Evolutionary conservation across 805 yeast species (phyloP).

Genomic region (Phaffomyces opuntiae): DNA sequence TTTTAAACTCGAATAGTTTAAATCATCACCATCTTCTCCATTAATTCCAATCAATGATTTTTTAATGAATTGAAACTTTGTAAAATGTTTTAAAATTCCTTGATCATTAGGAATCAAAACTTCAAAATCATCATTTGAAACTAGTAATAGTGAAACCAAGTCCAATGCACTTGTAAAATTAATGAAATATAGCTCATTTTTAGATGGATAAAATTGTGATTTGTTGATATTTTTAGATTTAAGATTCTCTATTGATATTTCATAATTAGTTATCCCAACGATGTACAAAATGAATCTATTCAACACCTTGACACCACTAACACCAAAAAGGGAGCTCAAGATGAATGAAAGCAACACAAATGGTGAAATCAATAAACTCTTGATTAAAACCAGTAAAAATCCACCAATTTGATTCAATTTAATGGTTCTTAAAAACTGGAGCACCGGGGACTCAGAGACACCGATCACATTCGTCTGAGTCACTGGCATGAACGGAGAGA

Average conservation of each 20-base stretch:
- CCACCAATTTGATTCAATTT: constrained; percentile 6
- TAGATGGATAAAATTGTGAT: constrained; percentile 27
- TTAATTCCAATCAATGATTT: constrained; percentile 4
- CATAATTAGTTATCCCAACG: constrained; percentile 11
- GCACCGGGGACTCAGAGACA: constrained; percentile 5
- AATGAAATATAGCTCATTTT: constrained; percentile 36
- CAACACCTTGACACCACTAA: not conserved
- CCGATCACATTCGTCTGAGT: constrained; percentile 22
- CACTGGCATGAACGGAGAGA: constrained; percentile 75
- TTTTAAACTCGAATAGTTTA: constrained; percentile 17
- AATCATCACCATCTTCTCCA: constrained; percentile 5
- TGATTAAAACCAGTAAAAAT: constrained; percentile 21
- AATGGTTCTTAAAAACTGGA: not conserved
- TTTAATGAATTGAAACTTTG: constrained; percentile 25
- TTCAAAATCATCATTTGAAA: constrained; percentile 22
- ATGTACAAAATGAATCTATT: constrained; percentile 14
- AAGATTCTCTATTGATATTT: constrained; percentile 16
- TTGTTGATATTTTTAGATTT: constrained; percentile 12
- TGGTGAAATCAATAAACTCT: constrained; percentile 14
- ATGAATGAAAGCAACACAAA: constrained; percentile 20
- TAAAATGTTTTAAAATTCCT: constrained; percentile 25
- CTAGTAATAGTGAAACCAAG: constrained; percentile 28
- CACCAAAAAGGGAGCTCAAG: constrained; percentile 3
- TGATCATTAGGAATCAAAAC: constrained; percentile 29
- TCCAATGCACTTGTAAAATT: constrained; percentile 45